These are phyloP conservation scores for Colletotrichum musicola DNA, from an alignment of 2,329 filamentous ascomycete species.

Conservation along the genomic window DNA sequence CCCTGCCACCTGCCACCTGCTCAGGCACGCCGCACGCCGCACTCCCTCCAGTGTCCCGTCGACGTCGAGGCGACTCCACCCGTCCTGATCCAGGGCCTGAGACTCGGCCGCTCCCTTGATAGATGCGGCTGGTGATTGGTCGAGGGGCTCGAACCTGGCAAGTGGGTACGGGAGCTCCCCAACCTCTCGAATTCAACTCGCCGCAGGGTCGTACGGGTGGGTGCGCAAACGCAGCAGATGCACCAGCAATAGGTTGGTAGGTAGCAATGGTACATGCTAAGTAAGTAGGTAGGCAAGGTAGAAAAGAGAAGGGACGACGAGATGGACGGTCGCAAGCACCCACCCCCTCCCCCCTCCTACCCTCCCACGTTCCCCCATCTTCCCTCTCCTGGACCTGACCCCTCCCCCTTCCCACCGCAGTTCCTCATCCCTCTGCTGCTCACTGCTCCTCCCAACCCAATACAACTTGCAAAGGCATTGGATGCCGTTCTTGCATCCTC, in stretches of 20 bases:
- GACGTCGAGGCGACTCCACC: not conserved
- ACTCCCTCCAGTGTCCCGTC: not conserved
- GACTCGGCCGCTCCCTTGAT: conserved; percentile 25
- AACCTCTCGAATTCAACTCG: conserved; percentile 51
- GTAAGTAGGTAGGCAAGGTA: not conserved
- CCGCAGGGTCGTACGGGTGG: conserved; percentile 24
- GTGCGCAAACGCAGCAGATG: conserved; percentile 22
- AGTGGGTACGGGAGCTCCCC: conserved; percentile 42
- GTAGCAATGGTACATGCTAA: no score
- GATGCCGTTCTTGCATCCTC: conserved; percentile 33
- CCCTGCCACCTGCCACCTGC: not conserved
- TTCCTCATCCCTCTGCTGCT: not conserved
- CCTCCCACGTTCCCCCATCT: not conserved
- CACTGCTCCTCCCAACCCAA: no score
- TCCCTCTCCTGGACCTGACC: not conserved
- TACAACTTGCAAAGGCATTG: conserved; percentile 13
- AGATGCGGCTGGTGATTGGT: conserved; percentile 23
- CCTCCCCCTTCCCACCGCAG: conserved; percentile 1
- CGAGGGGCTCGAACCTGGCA: conserved; percentile 26
- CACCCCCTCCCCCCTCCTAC: not conserved
- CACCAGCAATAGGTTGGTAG: not conserved
- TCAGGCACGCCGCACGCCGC: not conserved
- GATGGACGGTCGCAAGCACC: not conserved
- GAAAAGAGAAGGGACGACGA: conserved; percentile 17
- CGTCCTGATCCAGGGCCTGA: conserved; percentile 29